Percentiles rank a stretch among this genome's conserved stretches.
Evolutionary conservation across 352 stramenopile species (phyloP).

Genomic region (Pythium biforme): DNA sequence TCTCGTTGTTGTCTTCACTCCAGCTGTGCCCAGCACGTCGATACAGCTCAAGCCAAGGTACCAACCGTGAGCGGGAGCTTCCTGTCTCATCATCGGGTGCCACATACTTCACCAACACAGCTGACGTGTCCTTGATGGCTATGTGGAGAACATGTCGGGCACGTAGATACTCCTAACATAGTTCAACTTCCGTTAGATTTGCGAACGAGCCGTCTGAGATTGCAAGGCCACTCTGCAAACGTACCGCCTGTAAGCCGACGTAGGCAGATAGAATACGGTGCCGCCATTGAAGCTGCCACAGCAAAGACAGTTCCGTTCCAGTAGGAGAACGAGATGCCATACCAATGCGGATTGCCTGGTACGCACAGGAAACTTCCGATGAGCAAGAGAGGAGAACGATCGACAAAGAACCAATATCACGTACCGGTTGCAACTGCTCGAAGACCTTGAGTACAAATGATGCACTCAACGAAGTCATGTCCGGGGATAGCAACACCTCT

Average conservation of each 20-base stretch:
- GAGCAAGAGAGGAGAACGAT: neutral
- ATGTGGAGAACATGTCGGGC: conserved; percentile 9
- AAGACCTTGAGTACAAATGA: conserved; percentile 61
- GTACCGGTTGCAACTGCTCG: conserved; percentile 54
- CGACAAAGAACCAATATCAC: neutral
- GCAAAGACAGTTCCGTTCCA: conserved; percentile 52
- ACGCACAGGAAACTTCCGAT: neutral
- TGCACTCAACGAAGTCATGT: conserved; percentile 59
- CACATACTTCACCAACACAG: conserved; percentile 16
- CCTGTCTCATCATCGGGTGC: conserved; percentile 17
- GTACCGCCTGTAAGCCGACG: conserved; percentile 54
- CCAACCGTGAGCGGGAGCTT: conserved; percentile 31
- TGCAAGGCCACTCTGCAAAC: neutral
- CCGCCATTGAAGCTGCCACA: conserved; percentile 72
- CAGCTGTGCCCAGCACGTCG: conserved; percentile 50
- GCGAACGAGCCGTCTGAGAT: too few relatives aligned
- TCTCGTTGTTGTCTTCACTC: conserved; percentile 50
- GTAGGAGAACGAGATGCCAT: conserved; percentile 61
- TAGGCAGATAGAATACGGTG: conserved; percentile 61
- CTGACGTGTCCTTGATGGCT: conserved; percentile 21
- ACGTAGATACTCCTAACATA: conserved; percentile 20
- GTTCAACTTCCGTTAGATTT: neutral
- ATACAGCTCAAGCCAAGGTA: conserved; percentile 73
- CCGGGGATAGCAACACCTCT: conserved; percentile 58
- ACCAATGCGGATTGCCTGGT: conserved; percentile 47